A percentile compares a stretch with the other conserved stretches of the same genome.
Conservation (phyloP, 352 stramenopile genomes). For the Pythium coloratum region DNA sequence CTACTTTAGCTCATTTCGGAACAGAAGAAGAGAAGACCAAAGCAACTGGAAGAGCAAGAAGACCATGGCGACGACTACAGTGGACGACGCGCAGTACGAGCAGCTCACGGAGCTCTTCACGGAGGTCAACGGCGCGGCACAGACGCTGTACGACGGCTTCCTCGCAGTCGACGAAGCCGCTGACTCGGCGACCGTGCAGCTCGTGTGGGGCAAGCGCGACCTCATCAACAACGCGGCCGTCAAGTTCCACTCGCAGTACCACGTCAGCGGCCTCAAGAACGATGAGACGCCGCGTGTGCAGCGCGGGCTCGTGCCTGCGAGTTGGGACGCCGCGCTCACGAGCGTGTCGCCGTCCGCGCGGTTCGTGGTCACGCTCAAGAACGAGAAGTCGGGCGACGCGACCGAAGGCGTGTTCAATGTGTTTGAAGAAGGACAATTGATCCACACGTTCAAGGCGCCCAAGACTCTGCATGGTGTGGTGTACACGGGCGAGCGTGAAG, state of each 20-base stretch:
- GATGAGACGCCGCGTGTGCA: slow-evolving; percentile 28
- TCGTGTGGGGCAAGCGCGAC: slow-evolving; percentile 65
- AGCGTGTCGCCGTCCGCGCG: slow-evolving; percentile 56
- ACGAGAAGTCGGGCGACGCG: slow-evolving; percentile 40
- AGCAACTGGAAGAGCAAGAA: neutral
- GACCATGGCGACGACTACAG: slow-evolving; percentile 1
- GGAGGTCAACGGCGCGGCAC: slow-evolving; percentile 45
- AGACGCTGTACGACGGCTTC: slow-evolving; percentile 52
- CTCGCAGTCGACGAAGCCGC: slow-evolving; percentile 29
- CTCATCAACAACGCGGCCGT: slow-evolving; percentile 51
- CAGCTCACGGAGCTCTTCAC: slow-evolving; percentile 46
- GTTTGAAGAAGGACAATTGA: slow-evolving; percentile 38
- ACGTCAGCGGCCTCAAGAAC: slow-evolving; percentile 32
- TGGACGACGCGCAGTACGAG: slow-evolving; percentile 27
- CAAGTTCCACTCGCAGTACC: slow-evolving; percentile 61
- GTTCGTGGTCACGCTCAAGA: slow-evolving; percentile 58
- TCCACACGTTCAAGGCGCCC: slow-evolving; percentile 57
- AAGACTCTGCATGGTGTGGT: slow-evolving; percentile 71
- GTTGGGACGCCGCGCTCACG: slow-evolving; percentile 42
- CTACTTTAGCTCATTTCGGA: neutral
- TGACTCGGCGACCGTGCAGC: slow-evolving; percentile 39
- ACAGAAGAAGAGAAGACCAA: neutral
- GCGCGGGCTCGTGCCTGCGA: slow-evolving; percentile 36
- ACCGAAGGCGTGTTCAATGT: slow-evolving; percentile 58
- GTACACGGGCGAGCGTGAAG: slow-evolving; percentile 72